phyloP scores from a whole-genome alignment of 768 basidiomycete genomes.

The Auriscalpium vulgare region DNA sequence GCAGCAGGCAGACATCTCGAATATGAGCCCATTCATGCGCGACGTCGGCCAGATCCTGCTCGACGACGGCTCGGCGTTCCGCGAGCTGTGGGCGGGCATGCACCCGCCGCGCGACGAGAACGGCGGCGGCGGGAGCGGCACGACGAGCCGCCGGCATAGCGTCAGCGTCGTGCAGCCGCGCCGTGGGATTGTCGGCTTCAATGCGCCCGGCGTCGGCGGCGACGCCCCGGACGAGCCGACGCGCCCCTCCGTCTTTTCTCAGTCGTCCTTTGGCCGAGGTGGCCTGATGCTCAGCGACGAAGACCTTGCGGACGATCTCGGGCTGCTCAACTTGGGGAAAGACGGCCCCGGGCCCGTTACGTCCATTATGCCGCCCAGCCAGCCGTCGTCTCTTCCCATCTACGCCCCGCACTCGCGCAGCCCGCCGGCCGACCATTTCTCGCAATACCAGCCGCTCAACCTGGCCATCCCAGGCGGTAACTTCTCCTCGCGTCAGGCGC shows the following conservation, averaged over 20 bases:
- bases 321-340: conserved; percentile 49
- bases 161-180: conserved; percentile 78
- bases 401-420: conserved; percentile 64
- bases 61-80: conserved; percentile 64
- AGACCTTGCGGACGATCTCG: conserved; percentile 68
- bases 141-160: conserved; percentile 76
- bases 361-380: conserved; percentile 48
- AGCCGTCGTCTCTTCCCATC: conserved; percentile 70
- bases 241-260: conserved; percentile 26
- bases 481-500: conserved; percentile 39
- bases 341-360: conserved; percentile 31
- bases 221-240: conserved; percentile 36
- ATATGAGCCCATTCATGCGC: conserved; percentile 80
- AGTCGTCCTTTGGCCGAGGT: conserved; percentile 31
- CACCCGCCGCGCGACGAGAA: conserved; percentile 56
- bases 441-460: conserved; percentile 56
- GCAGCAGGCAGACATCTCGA: conserved; percentile 51
- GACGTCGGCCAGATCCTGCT: conserved; percentile 73
- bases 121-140: conserved; percentile 62
- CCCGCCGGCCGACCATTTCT: conserved; percentile 45
- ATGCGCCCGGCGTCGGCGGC: conserved; percentile 35
- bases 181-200: conserved; percentile 61
- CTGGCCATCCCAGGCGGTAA: conserved; percentile 45
- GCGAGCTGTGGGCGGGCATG: conserved; percentile 72
- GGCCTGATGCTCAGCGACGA: conserved; percentile 71